Percentiles rank a stretch among this genome's conserved stretches.
phyloP scores from a whole-genome alignment of 169 alveolate species.

The Eimeria zaria region DNA sequence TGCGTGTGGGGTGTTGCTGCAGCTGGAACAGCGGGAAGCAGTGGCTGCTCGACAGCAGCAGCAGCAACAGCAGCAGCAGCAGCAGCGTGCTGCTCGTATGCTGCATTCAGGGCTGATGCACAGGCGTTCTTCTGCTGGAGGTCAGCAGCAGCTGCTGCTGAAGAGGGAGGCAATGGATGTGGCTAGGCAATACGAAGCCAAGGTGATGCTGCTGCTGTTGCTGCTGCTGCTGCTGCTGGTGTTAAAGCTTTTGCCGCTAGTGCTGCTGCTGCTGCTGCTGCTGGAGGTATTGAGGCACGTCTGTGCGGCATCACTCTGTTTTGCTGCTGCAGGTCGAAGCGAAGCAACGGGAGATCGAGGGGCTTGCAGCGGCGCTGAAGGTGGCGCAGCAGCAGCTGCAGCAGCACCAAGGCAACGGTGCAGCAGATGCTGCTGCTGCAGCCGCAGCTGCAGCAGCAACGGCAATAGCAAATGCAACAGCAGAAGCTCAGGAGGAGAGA shows the following conservation, averaged over 20 bases:
- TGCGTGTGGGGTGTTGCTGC: conserved; percentile 28
- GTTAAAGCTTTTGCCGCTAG: conserved; percentile 10
- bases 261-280: conserved; percentile 27
- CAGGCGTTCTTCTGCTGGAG: conserved; percentile 29
- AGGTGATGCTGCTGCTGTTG: conserved; percentile 58
- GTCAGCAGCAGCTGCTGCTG: conserved; percentile 41
- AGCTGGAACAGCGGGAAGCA: conserved; percentile 60
- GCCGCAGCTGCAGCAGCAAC: conserved; percentile 67
- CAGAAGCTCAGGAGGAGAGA: conserved; percentile 45
- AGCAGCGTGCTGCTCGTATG: conserved; percentile 20
- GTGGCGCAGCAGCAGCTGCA: conserved; percentile 79
- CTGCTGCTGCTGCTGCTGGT: conserved; percentile 72
- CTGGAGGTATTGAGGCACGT: too few species aligned
- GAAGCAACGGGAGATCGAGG: conserved; percentile 66
- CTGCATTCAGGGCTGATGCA: conserved; percentile 29
- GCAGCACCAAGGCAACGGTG: conserved; percentile 57
- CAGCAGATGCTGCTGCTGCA: conserved; percentile 62
- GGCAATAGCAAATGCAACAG: conserved; percentile 17
- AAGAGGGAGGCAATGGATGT: conserved; percentile 34
- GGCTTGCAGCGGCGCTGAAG: conserved; percentile 42
- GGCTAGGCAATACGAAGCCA: conserved; percentile 71
- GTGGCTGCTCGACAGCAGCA: conserved; percentile 69
- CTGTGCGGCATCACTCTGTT: too few species aligned
- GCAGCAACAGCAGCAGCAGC: conserved; percentile 74
- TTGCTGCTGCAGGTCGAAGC: conserved; percentile 69